These are phyloP conservation scores for Neocucurbitaria cava DNA, from an alignment of 2,329 filamentous ascomycete species.

Conservation along the genomic window DNA sequence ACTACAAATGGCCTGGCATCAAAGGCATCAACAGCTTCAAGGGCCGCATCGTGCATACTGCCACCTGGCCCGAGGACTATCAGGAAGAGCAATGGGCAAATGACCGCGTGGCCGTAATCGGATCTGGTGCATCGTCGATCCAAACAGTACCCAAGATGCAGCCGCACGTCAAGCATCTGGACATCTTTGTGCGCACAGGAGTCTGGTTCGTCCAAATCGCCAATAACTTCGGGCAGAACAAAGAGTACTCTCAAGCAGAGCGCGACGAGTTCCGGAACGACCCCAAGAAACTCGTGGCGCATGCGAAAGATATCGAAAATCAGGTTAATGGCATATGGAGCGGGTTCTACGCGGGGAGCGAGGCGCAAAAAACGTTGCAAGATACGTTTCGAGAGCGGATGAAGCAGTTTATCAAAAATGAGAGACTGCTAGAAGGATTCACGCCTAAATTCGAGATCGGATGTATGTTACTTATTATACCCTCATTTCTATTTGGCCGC, in stretches of 20 bases:
- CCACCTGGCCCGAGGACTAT: constrained; percentile 55
- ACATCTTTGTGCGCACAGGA: constrained; percentile 56
- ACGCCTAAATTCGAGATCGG: constrained; percentile 56
- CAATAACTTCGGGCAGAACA: constrained; percentile 55
- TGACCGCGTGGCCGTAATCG: constrained; percentile 54
- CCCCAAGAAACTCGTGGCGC: constrained; percentile 50
- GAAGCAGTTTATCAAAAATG: constrained; percentile 60
- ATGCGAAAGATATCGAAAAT: constrained; percentile 56
- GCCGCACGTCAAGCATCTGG: constrained; percentile 54
- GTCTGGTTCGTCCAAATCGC: constrained; percentile 57
- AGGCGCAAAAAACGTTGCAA: constrained; percentile 50
- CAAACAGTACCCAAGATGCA: constrained; percentile 58
- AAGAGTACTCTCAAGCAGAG: constrained; percentile 54
- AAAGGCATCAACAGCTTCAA: constrained; percentile 56
- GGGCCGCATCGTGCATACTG: constrained; percentile 53
- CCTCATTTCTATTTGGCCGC: too few species aligned
- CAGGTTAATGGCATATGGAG: constrained; percentile 58
- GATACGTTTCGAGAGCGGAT: constrained; percentile 53
- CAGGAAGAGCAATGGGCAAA: constrained; percentile 53
- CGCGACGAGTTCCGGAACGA: constrained; percentile 52
- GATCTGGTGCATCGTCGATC: constrained; percentile 54
- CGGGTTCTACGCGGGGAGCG: constrained; percentile 53
- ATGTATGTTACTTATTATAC: constrained; percentile 39
- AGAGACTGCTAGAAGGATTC: constrained; percentile 57
- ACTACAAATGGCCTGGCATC: constrained; percentile 48